A percentile compares a stretch with the other conserved stretches of the same genome.
phyloP scores from a whole-genome alignment of 768 basidiomycete species.

The Suillus spraguei region DNA sequence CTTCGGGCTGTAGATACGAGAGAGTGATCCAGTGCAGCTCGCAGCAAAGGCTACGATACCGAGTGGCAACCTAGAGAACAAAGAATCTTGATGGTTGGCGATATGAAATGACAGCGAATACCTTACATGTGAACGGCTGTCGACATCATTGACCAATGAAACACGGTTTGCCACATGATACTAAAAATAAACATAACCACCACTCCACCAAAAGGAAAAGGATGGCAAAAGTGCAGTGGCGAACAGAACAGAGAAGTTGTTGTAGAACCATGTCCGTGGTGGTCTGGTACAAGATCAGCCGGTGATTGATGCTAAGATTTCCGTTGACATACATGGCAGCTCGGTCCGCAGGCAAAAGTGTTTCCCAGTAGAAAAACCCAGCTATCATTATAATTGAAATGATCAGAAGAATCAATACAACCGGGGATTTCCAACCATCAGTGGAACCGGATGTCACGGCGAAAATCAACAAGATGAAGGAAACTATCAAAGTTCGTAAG shows the following conservation, averaged over 20 bases:
- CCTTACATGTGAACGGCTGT: slow-evolving; percentile 43
- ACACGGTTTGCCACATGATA: slow-evolving; percentile 42
- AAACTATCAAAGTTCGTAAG: slow-evolving; percentile 18
- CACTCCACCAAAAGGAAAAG: slow-evolving; percentile 46
- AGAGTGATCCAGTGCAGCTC: too few relatives aligned
- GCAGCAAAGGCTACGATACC: too few relatives aligned
- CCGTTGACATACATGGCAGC: too few relatives aligned
- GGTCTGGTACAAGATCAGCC: too few relatives aligned
- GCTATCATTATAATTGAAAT: slow-evolving; percentile 47
- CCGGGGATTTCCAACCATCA: slow-evolving; percentile 48
- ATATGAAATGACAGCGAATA: not conserved
- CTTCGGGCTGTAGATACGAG: too few relatives aligned
- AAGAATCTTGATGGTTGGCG: not conserved
- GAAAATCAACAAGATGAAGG: slow-evolving; percentile 39
- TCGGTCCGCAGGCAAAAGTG: too few relatives aligned
- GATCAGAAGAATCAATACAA: slow-evolving; percentile 48
- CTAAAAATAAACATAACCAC: slow-evolving; percentile 37
- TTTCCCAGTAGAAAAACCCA: too few relatives aligned
- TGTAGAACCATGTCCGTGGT: too few relatives aligned
- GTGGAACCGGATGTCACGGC: slow-evolving; percentile 48
- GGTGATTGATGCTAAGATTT: too few relatives aligned
- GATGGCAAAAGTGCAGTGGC: slow-evolving; percentile 44
- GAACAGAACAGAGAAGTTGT: too few relatives aligned
- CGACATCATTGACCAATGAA: slow-evolving; percentile 43
- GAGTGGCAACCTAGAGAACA: slow-evolving; percentile 28